Conservation (phyloP, 805 yeast species). For the Hanseniaspora mollemarum region DNA sequence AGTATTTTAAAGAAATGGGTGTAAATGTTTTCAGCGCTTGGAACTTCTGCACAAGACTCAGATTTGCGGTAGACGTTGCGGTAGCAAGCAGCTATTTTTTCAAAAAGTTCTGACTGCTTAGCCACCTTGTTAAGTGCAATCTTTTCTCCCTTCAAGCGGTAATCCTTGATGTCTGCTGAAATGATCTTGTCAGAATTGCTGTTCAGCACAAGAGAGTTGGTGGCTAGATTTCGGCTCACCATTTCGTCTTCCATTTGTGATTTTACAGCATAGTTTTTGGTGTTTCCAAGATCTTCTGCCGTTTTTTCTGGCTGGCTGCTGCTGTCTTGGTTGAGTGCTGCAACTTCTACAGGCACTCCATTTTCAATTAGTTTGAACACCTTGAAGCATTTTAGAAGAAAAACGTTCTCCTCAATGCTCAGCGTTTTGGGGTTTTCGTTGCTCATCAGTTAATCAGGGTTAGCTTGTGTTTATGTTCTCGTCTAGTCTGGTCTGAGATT, state of each 20-base stretch:
- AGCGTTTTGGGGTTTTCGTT: neutral
- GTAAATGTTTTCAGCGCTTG: neutral
- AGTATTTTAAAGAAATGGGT: neutral
- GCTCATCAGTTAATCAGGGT: slow-evolving; percentile 1
- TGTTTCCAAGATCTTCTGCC: neutral
- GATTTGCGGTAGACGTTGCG: neutral
- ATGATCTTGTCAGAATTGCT: neutral
- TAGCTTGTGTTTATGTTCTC: neutral
- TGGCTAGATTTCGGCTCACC: neutral
- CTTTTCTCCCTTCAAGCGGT: neutral
- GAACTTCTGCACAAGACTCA: neutral
- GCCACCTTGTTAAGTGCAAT: neutral
- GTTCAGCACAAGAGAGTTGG: neutral
- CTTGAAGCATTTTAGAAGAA: slow-evolving; percentile 3
- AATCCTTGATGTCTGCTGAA: neutral
- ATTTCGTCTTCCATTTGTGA: neutral
- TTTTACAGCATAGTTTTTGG: neutral
- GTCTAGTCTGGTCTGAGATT: too few relatives aligned
- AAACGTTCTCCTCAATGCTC: slow-evolving; percentile 4
- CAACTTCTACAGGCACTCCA: neutral
- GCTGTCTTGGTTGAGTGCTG: neutral
- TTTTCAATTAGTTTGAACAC: slow-evolving; percentile 1
- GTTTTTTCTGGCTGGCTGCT: too few relatives aligned
- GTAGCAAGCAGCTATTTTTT: neutral
- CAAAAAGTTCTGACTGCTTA: neutral